A percentile compares a stretch with the other conserved stretches of the same genome.
Evolutionary conservation across 2,329 filamentous ascomycete species (phyloP).

Genomic region (Chrysoporthe austroafricana): DNA sequence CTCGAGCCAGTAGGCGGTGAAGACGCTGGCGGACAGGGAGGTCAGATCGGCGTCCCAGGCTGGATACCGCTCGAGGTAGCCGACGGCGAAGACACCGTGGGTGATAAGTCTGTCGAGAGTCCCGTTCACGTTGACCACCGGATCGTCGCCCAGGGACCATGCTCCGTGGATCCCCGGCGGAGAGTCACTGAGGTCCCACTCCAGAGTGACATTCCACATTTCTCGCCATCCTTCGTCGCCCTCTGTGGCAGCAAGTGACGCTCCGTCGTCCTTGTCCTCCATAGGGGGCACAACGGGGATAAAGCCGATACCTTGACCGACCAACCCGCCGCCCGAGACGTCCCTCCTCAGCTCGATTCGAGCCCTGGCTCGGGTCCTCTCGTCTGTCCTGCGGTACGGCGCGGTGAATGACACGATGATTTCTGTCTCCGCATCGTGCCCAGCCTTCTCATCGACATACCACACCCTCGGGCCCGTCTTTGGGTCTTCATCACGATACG

Average conservation of each 20-base stretch:
- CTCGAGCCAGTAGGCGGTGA: constrained; percentile 20
- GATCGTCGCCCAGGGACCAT: constrained; percentile 20
- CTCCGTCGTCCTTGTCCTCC: too few relatives aligned
- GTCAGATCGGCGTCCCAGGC: neutral
- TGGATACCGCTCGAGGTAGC: constrained; percentile 3
- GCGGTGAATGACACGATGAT: constrained; percentile 17
- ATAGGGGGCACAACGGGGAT: constrained; percentile 17
- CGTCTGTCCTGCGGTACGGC: constrained; percentile 16
- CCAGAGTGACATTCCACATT: constrained; percentile 11
- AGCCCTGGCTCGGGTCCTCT: constrained; percentile 17
- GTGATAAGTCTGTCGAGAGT: constrained; percentile 6
- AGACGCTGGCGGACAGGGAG: neutral
- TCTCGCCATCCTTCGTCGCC: neutral
- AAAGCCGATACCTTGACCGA: constrained; percentile 17
- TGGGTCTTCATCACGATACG: constrained; percentile 14
- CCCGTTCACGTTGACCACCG: neutral
- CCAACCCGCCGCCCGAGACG: constrained; percentile 13
- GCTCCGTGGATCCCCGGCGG: neutral
- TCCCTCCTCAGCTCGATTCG: constrained; percentile 22
- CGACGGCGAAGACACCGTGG: constrained; percentile 20
- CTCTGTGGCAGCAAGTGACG: neutral
- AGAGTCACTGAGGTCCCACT: constrained; percentile 16
- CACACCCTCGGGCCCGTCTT: constrained; percentile 16
- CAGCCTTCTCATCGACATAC: constrained; percentile 1
- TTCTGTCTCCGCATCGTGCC: neutral